phyloP scores from a whole-genome alignment of 1,284 basidiomycete species.

The Somion occarium region DNA sequence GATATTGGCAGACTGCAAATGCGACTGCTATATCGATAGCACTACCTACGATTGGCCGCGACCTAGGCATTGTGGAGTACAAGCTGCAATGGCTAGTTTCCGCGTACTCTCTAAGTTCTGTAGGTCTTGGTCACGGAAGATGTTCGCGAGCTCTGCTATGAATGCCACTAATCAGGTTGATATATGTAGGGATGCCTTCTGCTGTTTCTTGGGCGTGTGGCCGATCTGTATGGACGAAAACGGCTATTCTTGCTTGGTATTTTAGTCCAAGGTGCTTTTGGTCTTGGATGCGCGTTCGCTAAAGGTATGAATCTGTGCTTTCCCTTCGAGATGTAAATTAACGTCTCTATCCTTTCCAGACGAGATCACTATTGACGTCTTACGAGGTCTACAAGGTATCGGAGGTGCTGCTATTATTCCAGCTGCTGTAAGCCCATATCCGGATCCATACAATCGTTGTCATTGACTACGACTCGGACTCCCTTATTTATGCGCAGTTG shows the following conservation, averaged over 20 bases:
- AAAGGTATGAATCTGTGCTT: neutral
- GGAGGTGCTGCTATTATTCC: constrained; percentile 69
- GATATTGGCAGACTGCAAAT: constrained; percentile 25
- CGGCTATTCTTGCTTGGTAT: constrained; percentile 45
- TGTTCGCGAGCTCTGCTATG: neutral
- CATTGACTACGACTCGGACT: neutral
- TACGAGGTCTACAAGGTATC: constrained; percentile 67
- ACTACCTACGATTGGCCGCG: constrained; percentile 47
- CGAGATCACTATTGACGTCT: constrained; percentile 46
- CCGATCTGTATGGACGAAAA: constrained; percentile 57
- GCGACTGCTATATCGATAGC: constrained; percentile 38
- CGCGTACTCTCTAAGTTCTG: constrained; percentile 45
- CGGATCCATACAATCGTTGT: neutral
- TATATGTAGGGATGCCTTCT: constrained; percentile 48
- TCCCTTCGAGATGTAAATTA: neutral
- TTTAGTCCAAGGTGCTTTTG: constrained; percentile 29
- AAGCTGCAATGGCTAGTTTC: constrained; percentile 59
- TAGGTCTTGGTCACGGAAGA: constrained; percentile 15
- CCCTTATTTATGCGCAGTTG: constrained; percentile 29
- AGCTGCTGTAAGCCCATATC: constrained; percentile 31
- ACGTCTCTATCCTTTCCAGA: neutral
- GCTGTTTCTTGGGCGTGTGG: constrained; percentile 52
- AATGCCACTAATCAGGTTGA: neutral
- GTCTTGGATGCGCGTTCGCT: constrained; percentile 37
- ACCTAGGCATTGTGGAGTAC: constrained; percentile 38